A percentile compares a stretch with the other conserved stretches of the same genome.
Evolutionary conservation across 805 yeast genomes (phyloP).

Genomic region (Kodamaea neixiangensis): DNA sequence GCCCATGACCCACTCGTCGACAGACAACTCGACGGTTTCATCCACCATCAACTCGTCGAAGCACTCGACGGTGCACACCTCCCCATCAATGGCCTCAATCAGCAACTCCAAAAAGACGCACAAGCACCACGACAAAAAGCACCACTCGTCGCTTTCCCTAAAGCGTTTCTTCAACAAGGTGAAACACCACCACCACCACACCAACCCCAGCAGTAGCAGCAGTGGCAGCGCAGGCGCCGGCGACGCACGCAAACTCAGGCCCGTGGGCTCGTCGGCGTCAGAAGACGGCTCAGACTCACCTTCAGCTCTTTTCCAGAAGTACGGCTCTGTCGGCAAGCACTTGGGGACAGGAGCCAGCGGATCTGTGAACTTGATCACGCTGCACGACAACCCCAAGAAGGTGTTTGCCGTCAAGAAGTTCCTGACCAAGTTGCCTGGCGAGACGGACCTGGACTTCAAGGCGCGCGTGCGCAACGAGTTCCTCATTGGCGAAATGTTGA

Average conservation of each 20-base stretch:
- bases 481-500: constrained; percentile 71
- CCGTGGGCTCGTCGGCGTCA: constrained; percentile 3
- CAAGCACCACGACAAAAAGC: constrained; percentile 13
- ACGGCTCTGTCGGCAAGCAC: constrained; percentile 67
- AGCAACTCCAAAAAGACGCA: constrained; percentile 6
- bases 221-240: constrained; percentile 11
- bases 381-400: constrained; percentile 51
- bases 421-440: constrained; percentile 62
- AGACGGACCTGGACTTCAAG: constrained; percentile 67
- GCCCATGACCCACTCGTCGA: background rate
- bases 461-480: constrained; percentile 82
- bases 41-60: constrained; percentile 1
- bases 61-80: background rate
- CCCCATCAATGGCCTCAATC: background rate
- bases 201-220: background rate
- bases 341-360: constrained; percentile 96
- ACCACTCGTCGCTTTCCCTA: constrained; percentile 32
- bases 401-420: constrained; percentile 88
- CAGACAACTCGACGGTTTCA: background rate
- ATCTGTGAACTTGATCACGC: constrained; percentile 76
- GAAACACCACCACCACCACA: constrained; percentile 23
- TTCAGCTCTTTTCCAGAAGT: constrained; percentile 47
- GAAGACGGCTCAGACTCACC: constrained; percentile 12
- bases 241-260: constrained; percentile 5
- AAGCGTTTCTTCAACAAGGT: constrained; percentile 56